Percentiles rank a stretch among this genome's conserved stretches.
Conservation (phyloP, 306 rosid genomes). For the Coriaria nepalensis region DNA sequence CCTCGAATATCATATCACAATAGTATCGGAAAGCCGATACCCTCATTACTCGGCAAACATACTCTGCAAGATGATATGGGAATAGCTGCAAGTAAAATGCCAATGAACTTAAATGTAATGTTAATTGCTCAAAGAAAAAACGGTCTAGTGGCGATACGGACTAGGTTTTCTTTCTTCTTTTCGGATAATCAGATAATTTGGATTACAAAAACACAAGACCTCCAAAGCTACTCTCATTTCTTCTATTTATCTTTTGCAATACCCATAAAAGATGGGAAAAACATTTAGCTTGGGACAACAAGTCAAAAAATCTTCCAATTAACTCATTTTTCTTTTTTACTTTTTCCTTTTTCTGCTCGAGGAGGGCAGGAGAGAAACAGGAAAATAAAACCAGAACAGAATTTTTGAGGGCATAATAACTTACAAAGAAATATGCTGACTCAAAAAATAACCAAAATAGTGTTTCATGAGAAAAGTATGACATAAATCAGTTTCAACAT, state of each 20-base stretch:
- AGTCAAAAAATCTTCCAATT: background rate
- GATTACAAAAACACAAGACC: background rate
- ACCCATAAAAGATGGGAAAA: slow-evolving; percentile 1
- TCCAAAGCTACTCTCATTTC: background rate
- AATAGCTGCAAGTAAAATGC: slow-evolving; percentile 60
- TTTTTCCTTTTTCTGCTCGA: background rate
- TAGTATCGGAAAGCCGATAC: slow-evolving; percentile 89
- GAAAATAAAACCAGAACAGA: slow-evolving; percentile 2
- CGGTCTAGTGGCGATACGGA: too few relatives aligned
- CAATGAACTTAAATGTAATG: slow-evolving; percentile 21
- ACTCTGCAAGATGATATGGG: slow-evolving; percentile 85
- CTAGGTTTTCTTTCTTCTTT: too few relatives aligned
- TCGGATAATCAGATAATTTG: background rate
- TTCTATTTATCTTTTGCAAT: background rate
- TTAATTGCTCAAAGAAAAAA: too few relatives aligned
- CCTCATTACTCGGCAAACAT: slow-evolving; percentile 92
- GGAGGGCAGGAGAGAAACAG: background rate
- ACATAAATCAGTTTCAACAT: slow-evolving; percentile 15
- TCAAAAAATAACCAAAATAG: slow-evolving; percentile 7
- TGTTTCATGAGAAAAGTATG: slow-evolving; percentile 11
- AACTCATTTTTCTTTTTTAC: background rate
- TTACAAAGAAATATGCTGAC: slow-evolving; percentile 3
- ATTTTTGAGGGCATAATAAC: slow-evolving; percentile 2
- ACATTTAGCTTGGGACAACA: background rate
- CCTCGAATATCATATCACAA: slow-evolving; percentile 90